phyloP scores from a whole-genome alignment of 257 asterid species.

The Solanum arcanum region DNA sequence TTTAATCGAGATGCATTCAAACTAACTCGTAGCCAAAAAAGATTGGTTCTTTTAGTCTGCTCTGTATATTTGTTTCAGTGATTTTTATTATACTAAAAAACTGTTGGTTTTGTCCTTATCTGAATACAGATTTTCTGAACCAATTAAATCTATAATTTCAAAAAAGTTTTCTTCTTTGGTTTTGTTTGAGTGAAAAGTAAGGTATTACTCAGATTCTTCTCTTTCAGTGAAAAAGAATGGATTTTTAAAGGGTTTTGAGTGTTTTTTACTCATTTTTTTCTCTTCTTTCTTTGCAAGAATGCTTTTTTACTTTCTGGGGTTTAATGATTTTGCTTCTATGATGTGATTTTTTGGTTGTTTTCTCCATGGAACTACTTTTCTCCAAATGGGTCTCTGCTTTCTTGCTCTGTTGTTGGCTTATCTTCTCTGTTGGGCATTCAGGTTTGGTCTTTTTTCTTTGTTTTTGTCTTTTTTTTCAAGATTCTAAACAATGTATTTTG shows the following conservation, averaged over 20 bases:
- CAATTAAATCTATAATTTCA: conserved; percentile 3
- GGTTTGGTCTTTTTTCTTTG: conserved; percentile 27
- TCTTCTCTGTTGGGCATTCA: conserved; percentile 37
- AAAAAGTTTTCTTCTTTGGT: not conserved
- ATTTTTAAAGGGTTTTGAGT: not conserved
- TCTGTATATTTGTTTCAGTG: not conserved
- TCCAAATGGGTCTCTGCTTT: conserved; percentile 36
- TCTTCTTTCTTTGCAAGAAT: conserved; percentile 9
- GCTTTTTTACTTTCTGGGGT: not conserved
- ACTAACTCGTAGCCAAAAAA: too few species aligned
- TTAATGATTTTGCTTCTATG: not conserved
- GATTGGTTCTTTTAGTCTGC: conserved; percentile 15
- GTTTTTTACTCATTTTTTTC: not conserved
- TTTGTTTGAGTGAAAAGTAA: conserved; percentile 29
- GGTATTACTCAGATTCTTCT: conserved; percentile 17
- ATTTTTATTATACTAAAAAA: not conserved
- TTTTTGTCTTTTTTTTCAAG: not conserved
- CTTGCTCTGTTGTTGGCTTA: conserved; percentile 31
- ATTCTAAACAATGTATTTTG: not conserved
- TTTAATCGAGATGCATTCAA: not conserved
- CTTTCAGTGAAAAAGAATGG: conserved; percentile 7
- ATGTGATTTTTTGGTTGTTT: conserved; percentile 16
- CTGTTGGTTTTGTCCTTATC: conserved; percentile 16
- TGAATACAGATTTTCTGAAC: conserved; percentile 9
- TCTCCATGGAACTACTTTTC: conserved; percentile 35